phyloP scores from a whole-genome alignment of 495 filamentous ascomycete species.

The Aspergillus asperescens region DNA sequence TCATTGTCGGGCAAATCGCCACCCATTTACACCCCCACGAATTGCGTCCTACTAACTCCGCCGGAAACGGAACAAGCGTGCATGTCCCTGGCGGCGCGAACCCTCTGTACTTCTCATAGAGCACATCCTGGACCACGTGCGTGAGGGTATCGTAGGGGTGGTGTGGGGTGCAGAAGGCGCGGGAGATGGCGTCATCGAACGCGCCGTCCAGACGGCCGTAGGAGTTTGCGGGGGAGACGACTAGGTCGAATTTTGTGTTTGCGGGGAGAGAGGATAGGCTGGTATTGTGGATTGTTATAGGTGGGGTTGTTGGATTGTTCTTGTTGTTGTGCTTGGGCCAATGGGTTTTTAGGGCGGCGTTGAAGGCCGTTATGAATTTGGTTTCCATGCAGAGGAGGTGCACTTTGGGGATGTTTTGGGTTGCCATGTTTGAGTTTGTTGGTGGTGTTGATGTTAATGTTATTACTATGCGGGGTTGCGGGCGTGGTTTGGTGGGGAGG shows the following conservation, averaged over 20 bases:
- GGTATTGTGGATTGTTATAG: constrained; percentile 6
- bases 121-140: constrained; percentile 28
- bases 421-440: not conserved
- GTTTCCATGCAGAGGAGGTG: constrained; percentile 18
- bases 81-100: constrained; percentile 47
- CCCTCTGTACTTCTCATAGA: constrained; percentile 45
- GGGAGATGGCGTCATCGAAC: constrained; percentile 51
- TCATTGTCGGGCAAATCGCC: constrained; percentile 50
- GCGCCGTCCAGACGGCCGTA: constrained; percentile 48
- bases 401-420: constrained; percentile 15
- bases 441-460: not conserved
- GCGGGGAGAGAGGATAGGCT: constrained; percentile 7
- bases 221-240: constrained; percentile 51
- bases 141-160: constrained; percentile 45
- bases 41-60: constrained; percentile 24
- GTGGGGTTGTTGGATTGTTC: not conserved
- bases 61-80: constrained; percentile 40
- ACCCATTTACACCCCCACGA: constrained; percentile 37
- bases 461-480: too few relatives aligned
- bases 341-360: constrained; percentile 5
- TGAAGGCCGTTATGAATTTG: constrained; percentile 12
- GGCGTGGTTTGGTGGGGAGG: too few relatives aligned
- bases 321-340: constrained; percentile 6
- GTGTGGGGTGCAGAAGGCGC: constrained; percentile 36
- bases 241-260: constrained; percentile 34